Evolutionary conservation across 2,329 filamentous ascomycete genomes (phyloP).

Genomic region (Nannizziopsis barbatae): DNA sequence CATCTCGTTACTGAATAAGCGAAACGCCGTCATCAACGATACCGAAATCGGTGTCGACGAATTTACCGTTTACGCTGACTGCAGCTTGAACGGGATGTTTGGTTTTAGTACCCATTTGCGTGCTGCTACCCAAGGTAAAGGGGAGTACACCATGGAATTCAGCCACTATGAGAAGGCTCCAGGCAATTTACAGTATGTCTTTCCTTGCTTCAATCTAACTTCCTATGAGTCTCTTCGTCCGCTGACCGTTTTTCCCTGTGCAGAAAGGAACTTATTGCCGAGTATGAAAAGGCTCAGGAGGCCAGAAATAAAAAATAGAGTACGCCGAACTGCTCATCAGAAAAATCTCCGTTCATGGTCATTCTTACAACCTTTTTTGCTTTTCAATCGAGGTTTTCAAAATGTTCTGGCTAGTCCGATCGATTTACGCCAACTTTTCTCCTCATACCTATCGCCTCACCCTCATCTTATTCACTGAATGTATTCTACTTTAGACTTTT

Average conservation of each 20-base stretch:
- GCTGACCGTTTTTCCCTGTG: slow-evolving; percentile 5
- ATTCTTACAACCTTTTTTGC: no score
- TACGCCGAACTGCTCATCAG: neutral
- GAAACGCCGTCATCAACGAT: slow-evolving; percentile 86
- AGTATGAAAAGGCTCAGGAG: slow-evolving; percentile 55
- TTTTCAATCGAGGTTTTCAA: no score
- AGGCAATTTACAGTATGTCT: slow-evolving; percentile 71
- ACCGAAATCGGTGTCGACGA: slow-evolving; percentile 90
- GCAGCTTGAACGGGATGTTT: slow-evolving; percentile 94
- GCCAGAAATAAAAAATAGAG: slow-evolving; percentile 53
- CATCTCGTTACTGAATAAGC: slow-evolving; percentile 91
- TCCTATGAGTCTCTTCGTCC: neutral
- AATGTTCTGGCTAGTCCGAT: no score
- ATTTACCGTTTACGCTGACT: slow-evolving; percentile 85
- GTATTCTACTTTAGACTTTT: slow-evolving; percentile 1
- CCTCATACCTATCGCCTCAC: no score
- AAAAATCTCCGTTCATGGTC: neutral
- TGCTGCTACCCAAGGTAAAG: slow-evolving; percentile 93
- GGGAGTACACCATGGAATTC: slow-evolving; percentile 98
- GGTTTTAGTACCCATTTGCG: slow-evolving; percentile 86
- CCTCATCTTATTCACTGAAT: neutral
- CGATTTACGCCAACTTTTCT: no score
- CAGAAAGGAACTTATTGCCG: slow-evolving; percentile 55
- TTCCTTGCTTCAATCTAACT: neutral
- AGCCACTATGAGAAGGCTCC: slow-evolving; percentile 86